Percentiles rank a stretch among this genome's conserved stretches.
phyloP scores from a whole-genome alignment of 495 filamentous ascomycete genomes.

The Chlorociboria aeruginascens region DNA sequence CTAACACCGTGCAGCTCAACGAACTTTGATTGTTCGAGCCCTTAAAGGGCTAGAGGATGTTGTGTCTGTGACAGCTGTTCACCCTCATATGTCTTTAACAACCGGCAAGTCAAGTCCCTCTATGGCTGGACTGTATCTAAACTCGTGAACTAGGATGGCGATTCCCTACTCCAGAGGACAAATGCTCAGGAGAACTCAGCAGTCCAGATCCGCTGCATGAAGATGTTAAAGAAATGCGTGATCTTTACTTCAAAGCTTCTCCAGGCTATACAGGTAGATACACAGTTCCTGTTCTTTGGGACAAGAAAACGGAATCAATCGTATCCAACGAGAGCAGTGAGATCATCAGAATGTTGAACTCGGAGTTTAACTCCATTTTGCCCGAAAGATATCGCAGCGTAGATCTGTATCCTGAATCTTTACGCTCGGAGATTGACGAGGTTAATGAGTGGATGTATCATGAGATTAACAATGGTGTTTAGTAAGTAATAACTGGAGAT shows the following conservation, averaged over 20 bases:
- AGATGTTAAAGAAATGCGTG: slow-evolving; percentile 39
- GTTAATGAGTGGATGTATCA: slow-evolving; percentile 77
- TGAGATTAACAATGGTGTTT: slow-evolving; percentile 80
- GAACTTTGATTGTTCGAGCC: too few species aligned
- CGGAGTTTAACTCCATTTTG: slow-evolving; percentile 62
- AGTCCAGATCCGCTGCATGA: slow-evolving; percentile 35
- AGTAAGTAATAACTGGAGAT: slow-evolving; percentile 18
- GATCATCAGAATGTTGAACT: slow-evolving; percentile 58
- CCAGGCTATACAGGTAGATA: slow-evolving; percentile 59
- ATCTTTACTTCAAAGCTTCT: slow-evolving; percentile 62
- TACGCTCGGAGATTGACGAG: slow-evolving; percentile 55
- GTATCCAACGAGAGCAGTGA: slow-evolving; percentile 44
- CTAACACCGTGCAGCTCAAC: too few species aligned
- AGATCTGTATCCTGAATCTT: slow-evolving; percentile 51
- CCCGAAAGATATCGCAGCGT: slow-evolving; percentile 41
- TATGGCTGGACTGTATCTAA: too few species aligned
- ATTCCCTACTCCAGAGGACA: slow-evolving; percentile 40
- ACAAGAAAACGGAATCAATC: slow-evolving; percentile 50
- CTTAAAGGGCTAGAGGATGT: too few species aligned
- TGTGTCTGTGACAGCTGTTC: too few species aligned
- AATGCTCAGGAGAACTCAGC: slow-evolving; percentile 31
- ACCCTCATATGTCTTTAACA: too few species aligned
- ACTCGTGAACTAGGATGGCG: slow-evolving; percentile 20
- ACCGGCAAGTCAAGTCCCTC: too few species aligned
- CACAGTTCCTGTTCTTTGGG: slow-evolving; percentile 74